Evolutionary conservation across 225 moss, liverwort and hornwort species (phyloP), one percentile per base, ranked within the genome.

Genomic region (Sphagnum tenellum): DNA sequence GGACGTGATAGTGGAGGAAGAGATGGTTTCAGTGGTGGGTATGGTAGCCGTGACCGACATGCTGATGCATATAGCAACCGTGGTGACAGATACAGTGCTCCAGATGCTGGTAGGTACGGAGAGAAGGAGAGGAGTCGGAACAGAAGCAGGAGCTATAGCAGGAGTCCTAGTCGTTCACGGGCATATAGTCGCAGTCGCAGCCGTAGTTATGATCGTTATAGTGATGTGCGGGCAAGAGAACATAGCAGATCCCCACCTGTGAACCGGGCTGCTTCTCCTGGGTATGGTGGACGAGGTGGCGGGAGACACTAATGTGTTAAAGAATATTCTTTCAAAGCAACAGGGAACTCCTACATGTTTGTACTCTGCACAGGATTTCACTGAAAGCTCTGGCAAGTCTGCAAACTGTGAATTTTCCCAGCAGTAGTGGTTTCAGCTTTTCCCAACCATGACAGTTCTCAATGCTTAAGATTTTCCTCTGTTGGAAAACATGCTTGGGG

Each of bases 101-200:
- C 76, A 11, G 90, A 81, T 51, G 74, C 78, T 8, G 87, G 83
- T 11, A 74, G 89, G 58, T 89, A 89, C 64, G 88, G 70, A 44
- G 94, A 91, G 12, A 91, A 82, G 71, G 91, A 88, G 0, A 87
- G 84, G 61, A 79, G 73, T 58, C 77, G 82, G 9, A 88, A 86
- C 51, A 84, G 88, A 62, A 82, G 77, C 55, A 83, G 88, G 4
- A 95, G 91, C 67, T 89, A 91, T 69, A 95, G 89, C 76, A 67
- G 89, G 54, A 95, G 94, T 61, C 89, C 84, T 3, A 91, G 94
- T 60, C 88, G 87, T 9, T 83, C 87, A 2, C 79, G 91, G 53
- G 87, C 56, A 48, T 91, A 89, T 64, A 89, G 84, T 47, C 88
- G 89, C 47, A 94, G 91, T 52, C 83, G 90, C 49, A 94, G 94